These are phyloP conservation scores for Dictyophora rubrovolvata DNA, from an alignment of 768 basidiomycete species.

Conservation along the genomic window DNA sequence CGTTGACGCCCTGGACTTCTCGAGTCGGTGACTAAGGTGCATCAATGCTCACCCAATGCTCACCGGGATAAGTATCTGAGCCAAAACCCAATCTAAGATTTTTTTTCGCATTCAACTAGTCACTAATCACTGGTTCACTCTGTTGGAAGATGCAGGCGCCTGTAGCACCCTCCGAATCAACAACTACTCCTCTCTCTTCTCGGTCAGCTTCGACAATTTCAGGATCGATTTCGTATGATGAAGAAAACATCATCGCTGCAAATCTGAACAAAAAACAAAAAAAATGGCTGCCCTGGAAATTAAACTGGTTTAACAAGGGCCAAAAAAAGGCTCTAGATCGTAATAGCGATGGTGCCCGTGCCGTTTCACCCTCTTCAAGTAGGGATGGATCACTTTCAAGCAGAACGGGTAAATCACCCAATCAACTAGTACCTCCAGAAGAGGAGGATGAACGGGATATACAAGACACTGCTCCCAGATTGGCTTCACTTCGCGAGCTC, in stretches of 20 bases:
- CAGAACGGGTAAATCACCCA: neutral
- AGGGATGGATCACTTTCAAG: neutral
- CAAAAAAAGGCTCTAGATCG: neutral
- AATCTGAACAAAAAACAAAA: neutral
- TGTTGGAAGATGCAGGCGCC: neutral
- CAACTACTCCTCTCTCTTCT: neutral
- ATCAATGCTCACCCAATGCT: too few species aligned
- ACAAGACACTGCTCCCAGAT: neutral
- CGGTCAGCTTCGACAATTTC: neutral
- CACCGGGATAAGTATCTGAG: too few species aligned
- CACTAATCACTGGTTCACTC: too few species aligned
- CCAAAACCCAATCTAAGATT: too few species aligned
- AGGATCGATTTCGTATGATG: neutral
- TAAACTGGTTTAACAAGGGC: neutral
- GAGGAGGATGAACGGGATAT: neutral
- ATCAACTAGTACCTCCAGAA: neutral
- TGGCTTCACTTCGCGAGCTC: neutral
- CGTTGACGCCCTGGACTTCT: too few species aligned
- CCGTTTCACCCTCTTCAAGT: neutral
- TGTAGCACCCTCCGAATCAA: neutral
- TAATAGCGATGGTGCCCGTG: neutral
- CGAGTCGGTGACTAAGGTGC: too few species aligned
- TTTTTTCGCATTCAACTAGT: too few species aligned
- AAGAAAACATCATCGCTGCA: neutral
- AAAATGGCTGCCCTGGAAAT: neutral